A percentile compares a stretch with the other conserved stretches of the same genome.
Evolutionary conservation across 805 yeast genomes (phyloP).

Genomic region (Yarrowia sp.): DNA sequence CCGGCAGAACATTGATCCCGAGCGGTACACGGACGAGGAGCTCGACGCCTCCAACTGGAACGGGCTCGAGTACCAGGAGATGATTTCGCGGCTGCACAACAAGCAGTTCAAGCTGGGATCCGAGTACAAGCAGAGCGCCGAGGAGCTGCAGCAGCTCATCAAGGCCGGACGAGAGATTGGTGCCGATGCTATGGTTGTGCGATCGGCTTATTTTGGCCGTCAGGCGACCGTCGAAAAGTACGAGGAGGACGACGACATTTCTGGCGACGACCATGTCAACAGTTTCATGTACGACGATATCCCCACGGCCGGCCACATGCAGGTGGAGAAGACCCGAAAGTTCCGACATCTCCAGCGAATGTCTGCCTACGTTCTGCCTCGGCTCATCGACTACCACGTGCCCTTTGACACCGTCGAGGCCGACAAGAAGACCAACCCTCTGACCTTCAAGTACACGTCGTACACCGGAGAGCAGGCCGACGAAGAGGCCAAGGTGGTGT

Average conservation of each 20-base stretch:
- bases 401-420: constrained; percentile 58
- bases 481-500: constrained; percentile 71
- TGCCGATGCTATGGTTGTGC: constrained; percentile 45
- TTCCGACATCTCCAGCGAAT: constrained; percentile 78
- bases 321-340: constrained; percentile 72
- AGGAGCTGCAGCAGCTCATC: constrained; percentile 45
- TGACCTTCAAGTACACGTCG: constrained; percentile 73
- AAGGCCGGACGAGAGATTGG: constrained; percentile 47
- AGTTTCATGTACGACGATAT: constrained; percentile 66
- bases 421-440: constrained; percentile 43
- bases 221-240: constrained; percentile 42
- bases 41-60: constrained; percentile 21
- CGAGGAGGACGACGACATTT: constrained; percentile 42
- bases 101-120: constrained; percentile 22
- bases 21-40: constrained; percentile 28
- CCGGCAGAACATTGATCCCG: constrained; percentile 12
- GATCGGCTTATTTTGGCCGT: constrained; percentile 41
- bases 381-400: constrained; percentile 64
- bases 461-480: constrained; percentile 77
- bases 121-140: constrained; percentile 45
- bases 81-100: constrained; percentile 19
- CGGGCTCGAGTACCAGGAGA: constrained; percentile 19
- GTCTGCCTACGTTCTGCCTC: constrained; percentile 92
- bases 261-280: constrained; percentile 41
- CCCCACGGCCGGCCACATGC: constrained; percentile 74